Conservation (phyloP, 1,139 yeast species). For the Suhomyces bokatorum region DNA sequence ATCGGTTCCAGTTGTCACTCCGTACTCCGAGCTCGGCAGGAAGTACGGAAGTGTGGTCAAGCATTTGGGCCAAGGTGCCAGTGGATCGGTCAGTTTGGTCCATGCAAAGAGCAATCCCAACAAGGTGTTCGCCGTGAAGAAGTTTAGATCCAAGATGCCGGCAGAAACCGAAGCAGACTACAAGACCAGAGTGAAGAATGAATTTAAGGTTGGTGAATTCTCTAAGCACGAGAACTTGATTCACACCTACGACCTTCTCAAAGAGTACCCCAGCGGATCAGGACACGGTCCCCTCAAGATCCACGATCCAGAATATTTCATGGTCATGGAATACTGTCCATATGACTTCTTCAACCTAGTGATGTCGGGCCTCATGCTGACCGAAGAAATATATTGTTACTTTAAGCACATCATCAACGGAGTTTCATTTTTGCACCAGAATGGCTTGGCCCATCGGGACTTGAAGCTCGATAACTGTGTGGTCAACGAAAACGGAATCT, state of each 20-base stretch:
- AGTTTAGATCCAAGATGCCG: slow-evolving; percentile 56
- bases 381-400: slow-evolving; percentile 63
- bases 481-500: slow-evolving; percentile 57
- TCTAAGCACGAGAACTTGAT: slow-evolving; percentile 64
- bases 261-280: slow-evolving; percentile 31
- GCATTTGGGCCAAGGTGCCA: slow-evolving; percentile 72
- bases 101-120: slow-evolving; percentile 46
- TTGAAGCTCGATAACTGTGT: slow-evolving; percentile 78
- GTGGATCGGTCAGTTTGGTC: slow-evolving; percentile 69
- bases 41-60: slow-evolving; percentile 63
- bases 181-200: slow-evolving; percentile 62
- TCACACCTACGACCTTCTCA: slow-evolving; percentile 62
- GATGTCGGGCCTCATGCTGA: slow-evolving; percentile 66
- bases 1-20: slow-evolving; percentile 1
- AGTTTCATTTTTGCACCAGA: slow-evolving; percentile 57
- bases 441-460: slow-evolving; percentile 78
- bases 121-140: slow-evolving; percentile 65
- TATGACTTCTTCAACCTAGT: slow-evolving; percentile 76
- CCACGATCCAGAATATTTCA: slow-evolving; percentile 47
- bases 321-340: slow-evolving; percentile 76
- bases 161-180: slow-evolving; percentile 58
- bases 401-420: slow-evolving; percentile 68
- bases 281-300: slow-evolving; percentile 14
- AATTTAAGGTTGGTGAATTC: slow-evolving; percentile 63
- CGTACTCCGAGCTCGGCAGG: slow-evolving; percentile 22